A percentile compares a stretch with the other conserved stretches of the same genome.
phyloP scores from a whole-genome alignment of 768 basidiomycete species.

The Termitomyces sp. region DNA sequence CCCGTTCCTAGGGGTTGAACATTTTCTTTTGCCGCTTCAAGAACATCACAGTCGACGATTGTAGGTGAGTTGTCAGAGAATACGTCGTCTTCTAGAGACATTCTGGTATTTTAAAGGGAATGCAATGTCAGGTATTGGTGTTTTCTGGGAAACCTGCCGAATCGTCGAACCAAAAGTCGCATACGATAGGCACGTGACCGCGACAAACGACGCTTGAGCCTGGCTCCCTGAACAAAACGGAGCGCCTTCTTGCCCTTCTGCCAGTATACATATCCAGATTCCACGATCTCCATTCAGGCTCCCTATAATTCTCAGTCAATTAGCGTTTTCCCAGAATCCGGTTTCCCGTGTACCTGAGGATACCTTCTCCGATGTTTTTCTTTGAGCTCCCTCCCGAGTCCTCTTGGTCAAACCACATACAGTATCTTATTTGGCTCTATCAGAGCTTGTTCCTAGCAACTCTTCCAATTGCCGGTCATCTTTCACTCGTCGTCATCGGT shows the following conservation, averaged over 20 bases:
- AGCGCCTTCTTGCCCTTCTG: too few species aligned
- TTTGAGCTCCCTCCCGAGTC: neutral
- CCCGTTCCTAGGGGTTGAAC: conserved; percentile 78
- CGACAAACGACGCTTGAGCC: neutral
- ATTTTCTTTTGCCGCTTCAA: conserved; percentile 84
- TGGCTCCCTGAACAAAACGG: neutral
- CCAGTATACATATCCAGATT: neutral
- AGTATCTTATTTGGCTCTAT: neutral
- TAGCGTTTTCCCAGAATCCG: neutral
- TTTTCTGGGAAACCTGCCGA: too few species aligned
- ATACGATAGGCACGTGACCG: too few species aligned
- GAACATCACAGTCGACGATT: conserved; percentile 75
- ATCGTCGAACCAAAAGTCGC: too few species aligned
- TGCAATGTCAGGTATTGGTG: too few species aligned
- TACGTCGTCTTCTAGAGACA: conserved; percentile 32
- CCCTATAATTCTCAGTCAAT: neutral
- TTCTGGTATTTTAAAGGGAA: too few species aligned
- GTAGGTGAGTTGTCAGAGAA: conserved; percentile 34
- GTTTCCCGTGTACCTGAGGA: neutral
- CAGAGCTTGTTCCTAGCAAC: neutral
- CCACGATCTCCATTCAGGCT: neutral
- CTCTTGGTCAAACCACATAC: neutral
- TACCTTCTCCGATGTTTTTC: neutral
- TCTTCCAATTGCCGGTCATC: neutral
- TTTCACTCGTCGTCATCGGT: neutral